Evolutionary conservation across 2,329 filamentous ascomycete genomes (phyloP), one percentile per base, ranked within the genome.

Genomic region (Macrophomina phaseolina): DNA sequence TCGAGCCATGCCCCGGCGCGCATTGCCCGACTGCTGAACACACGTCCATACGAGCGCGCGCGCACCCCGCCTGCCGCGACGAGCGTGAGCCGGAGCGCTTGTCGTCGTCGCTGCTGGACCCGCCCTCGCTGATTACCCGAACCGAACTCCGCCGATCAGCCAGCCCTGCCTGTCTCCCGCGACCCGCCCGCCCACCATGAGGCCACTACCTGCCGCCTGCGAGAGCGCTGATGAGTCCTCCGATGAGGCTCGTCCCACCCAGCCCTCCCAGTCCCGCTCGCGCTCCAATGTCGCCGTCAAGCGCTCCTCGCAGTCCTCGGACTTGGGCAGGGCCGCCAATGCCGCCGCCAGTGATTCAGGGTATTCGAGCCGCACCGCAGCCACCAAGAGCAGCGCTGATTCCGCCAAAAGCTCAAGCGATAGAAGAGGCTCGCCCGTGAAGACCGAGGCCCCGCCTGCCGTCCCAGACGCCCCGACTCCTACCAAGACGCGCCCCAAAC

Each of bases 361-460:
- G 72, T 88, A 88, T 80, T 87, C 85, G 69, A 88, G 85, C 79
- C 82, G 83, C 73, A 86, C 85, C 72, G 81, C 81, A 70, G 82
- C 83, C 69, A 83, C 84, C 69, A 79, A 82, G 77, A 78, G 76
- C 73, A 82, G 64, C 79, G 82, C 82, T 82, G 78, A 84, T 81
- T 83, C 83, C 74, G 80, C 76, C 70, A 80, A 80, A 79, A 79
- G 78, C 76, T 71, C 73, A 69, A 71, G 34, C 30, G 16, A 56
- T 14, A 67, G 46, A 32, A 40, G 52, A 66, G 48, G 53, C 53
- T 53, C 64, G 18, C 64, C 64, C 36, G 53, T 49, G 42, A 66
- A 61, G 48, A 8, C 14, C n/a, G 55, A 60, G 16, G 52, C 42
- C 28, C 52, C 53, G 8, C 45, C 23, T 28, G 30, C 48, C 38